These are phyloP conservation scores for Mortierella antarctica DNA, from an alignment of 192 early-diverging fungal genomes.

Conservation along the genomic window DNA sequence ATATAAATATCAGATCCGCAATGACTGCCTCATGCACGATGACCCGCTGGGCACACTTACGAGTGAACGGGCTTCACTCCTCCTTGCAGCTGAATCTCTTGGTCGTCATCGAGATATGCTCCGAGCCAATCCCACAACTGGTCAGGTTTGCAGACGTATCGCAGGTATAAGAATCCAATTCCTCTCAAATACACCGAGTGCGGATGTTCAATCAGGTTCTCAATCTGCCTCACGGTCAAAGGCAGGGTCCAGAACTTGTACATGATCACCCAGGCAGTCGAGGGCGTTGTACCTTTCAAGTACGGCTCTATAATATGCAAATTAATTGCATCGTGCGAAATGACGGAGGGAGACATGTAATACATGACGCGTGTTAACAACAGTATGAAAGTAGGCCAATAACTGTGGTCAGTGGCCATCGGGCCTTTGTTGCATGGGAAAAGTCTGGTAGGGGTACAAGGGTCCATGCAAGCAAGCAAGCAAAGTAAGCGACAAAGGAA, in stretches of 20 bases:
- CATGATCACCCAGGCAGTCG: constrained; percentile 85
- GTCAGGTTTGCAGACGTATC: constrained; percentile 82
- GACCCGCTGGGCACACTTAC: constrained; percentile 55
- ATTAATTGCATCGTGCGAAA: no score
- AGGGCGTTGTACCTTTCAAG: constrained; percentile 79
- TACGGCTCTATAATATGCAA: constrained; percentile 71
- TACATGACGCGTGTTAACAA: constrained; percentile 22
- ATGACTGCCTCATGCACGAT: constrained; percentile 14
- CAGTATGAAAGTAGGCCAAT: constrained; percentile 4
- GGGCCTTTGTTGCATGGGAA: neutral
- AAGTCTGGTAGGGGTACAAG: neutral
- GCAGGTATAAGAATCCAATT: constrained; percentile 83
- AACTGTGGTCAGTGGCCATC: neutral
- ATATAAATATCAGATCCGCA: constrained; percentile 4
- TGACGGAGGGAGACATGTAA: no score
- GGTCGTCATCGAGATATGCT: constrained; percentile 82
- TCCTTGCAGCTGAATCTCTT: constrained; percentile 70
- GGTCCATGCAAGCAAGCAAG: neutral
- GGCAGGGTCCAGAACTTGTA: constrained; percentile 87
- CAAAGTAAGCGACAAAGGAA: neutral
- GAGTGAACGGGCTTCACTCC: constrained; percentile 67
- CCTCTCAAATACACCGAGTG: constrained; percentile 87
- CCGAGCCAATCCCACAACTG: constrained; percentile 85
- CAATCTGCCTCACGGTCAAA: constrained; percentile 81
- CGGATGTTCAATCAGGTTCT: constrained; percentile 76